Conservation (phyloP, 176 grass and related monocot species). For the Triticum turgidum region DNA sequence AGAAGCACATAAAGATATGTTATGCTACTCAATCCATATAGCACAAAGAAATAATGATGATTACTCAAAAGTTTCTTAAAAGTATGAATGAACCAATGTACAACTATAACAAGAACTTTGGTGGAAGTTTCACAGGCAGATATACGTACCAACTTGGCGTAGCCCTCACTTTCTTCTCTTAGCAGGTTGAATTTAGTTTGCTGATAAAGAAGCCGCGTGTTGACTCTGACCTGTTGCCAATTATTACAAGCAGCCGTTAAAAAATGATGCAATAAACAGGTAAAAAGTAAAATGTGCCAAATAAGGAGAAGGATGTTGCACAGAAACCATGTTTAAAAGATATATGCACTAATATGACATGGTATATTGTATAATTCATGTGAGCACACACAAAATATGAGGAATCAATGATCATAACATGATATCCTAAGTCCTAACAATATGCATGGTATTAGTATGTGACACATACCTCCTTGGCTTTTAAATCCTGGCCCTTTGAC, state of each 20-base stretch:
- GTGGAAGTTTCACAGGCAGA: not conserved
- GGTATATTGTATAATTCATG: not conserved
- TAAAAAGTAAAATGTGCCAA: not conserved
- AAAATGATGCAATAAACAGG: not conserved
- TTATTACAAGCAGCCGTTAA: conserved; percentile 21
- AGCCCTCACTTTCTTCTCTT: conserved; percentile 98
- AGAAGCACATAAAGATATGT: conserved; percentile 11
- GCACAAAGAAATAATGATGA: not conserved
- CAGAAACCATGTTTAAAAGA: not conserved
- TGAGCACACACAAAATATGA: conserved; percentile 20
- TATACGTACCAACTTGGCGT: conserved; percentile 87
- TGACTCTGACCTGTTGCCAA: conserved; percentile 91
- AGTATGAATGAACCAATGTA: not conserved
- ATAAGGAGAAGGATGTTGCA: conserved; percentile 8
- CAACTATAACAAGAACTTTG: conserved; percentile 25
- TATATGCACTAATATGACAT: not conserved
- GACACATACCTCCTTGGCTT: conserved; percentile 78
- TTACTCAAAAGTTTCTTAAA: not conserved
- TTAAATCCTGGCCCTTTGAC: conserved; percentile 86
- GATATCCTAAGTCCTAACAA: not conserved
- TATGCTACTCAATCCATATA: conserved; percentile 2
- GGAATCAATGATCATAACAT: not conserved
- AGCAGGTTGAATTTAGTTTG: conserved; percentile 99
- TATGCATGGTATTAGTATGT: not conserved
- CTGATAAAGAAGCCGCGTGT: conserved; percentile 97